Evolutionary conservation across 495 filamentous ascomycete species (phyloP).

Genomic region (Aspergillus homomorphus): DNA sequence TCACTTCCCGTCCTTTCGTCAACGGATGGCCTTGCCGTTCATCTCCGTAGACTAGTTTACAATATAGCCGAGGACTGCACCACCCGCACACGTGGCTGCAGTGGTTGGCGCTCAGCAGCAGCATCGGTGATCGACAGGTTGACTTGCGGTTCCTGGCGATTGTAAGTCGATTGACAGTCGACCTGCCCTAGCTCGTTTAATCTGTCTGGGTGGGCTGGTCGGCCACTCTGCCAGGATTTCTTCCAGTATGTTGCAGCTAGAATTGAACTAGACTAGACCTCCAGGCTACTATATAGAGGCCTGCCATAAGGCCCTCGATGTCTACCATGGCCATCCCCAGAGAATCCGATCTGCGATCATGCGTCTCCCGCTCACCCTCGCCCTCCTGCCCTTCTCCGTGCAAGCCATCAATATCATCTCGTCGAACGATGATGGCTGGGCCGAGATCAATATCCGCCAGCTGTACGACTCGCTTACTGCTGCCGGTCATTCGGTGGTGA

Average conservation of each 20-base stretch:
- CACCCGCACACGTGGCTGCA: neutral
- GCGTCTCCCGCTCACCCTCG: constrained; percentile 13
- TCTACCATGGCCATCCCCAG: neutral
- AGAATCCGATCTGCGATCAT: constrained; percentile 2
- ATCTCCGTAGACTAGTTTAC: neutral
- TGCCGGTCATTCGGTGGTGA: constrained; percentile 56
- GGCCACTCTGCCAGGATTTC: neutral
- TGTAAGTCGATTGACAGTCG: neutral
- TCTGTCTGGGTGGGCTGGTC: neutral
- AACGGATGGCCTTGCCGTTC: neutral
- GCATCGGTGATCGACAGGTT: neutral
- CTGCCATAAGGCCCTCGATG: neutral
- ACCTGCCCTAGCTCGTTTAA: neutral
- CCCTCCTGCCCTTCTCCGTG: constrained; percentile 19
- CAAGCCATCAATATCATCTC: constrained; percentile 56
- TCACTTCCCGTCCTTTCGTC: neutral
- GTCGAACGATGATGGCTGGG: constrained; percentile 72
- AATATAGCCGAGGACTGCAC: neutral
- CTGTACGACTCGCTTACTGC: constrained; percentile 50
- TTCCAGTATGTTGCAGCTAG: no score
- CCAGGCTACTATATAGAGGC: neutral
- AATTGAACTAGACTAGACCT: no score
- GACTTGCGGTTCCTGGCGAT: neutral
- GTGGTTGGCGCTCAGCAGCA: neutral
- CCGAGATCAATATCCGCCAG: constrained; percentile 59